A percentile compares a stretch with the other conserved stretches of the same genome.
These are phyloP conservation scores for Cochliopodium minus DNA, from an alignment of 208 protist genomes.

Conservation along the genomic window DNA sequence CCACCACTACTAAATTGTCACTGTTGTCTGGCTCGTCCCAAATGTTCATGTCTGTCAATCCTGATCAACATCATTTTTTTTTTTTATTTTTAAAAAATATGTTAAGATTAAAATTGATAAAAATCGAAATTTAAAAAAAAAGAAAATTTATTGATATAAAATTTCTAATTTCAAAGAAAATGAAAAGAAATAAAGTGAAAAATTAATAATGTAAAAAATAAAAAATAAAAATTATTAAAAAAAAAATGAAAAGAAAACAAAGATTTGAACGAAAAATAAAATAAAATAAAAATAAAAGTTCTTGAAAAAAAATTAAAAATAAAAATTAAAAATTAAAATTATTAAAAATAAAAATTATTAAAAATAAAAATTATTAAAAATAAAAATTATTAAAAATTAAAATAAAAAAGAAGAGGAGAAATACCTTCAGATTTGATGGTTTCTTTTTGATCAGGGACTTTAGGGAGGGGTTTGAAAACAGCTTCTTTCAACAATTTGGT, in stretches of 20 bases:
- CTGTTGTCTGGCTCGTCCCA: too few relatives aligned
- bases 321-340: neutral
- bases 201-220: neutral
- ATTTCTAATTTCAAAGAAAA: slow-evolving; percentile 3
- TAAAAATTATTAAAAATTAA: neutral
- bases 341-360: neutral
- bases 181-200: slow-evolving; percentile 2
- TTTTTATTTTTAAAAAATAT: too few relatives aligned
- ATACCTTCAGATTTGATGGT: too few relatives aligned
- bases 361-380: slow-evolving; percentile 2
- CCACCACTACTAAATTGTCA: too few relatives aligned
- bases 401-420: slow-evolving; percentile 3
- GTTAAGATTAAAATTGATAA: too few relatives aligned
- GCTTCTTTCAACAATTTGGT: too few relatives aligned
- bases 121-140: too few relatives aligned
- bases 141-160: too few relatives aligned
- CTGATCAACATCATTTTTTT: too few relatives aligned
- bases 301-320: neutral
- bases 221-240: neutral
- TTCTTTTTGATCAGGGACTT: too few relatives aligned
- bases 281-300: neutral
- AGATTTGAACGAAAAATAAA: neutral
- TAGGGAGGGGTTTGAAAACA: too few relatives aligned
- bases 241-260: slow-evolving; percentile 2
- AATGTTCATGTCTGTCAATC: too few relatives aligned